Conservation (phyloP, 129 eudicot species). For the Deinandra increscens region DNA sequence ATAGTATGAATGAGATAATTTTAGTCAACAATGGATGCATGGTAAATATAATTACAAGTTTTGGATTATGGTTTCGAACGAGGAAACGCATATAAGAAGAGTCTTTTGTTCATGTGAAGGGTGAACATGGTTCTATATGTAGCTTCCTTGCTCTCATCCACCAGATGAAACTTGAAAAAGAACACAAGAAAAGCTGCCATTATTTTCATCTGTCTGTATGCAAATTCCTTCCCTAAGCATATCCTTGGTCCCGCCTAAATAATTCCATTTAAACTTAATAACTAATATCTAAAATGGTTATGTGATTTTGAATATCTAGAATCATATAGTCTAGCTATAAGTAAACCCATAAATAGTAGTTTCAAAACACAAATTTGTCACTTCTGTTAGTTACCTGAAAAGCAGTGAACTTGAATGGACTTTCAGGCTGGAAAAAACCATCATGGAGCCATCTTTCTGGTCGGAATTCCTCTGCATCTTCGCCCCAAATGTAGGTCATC, state of each 20-base stretch:
- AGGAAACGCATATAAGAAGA: slow-evolving; percentile 27
- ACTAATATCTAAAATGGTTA: too few species aligned
- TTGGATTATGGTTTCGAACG: slow-evolving; percentile 29
- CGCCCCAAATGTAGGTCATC: slow-evolving; percentile 61
- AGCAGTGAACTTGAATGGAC: slow-evolving; percentile 56
- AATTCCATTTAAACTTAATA: too few species aligned
- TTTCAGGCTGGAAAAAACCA: slow-evolving; percentile 48
- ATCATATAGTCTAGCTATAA: too few species aligned
- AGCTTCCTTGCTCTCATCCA: slow-evolving; percentile 43
- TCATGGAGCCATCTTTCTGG: slow-evolving; percentile 65
- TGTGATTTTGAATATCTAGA: too few species aligned
- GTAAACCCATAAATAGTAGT: too few species aligned
- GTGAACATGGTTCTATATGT: slow-evolving; percentile 54
- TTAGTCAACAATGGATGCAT: too few species aligned
- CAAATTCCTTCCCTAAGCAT: slow-evolving; percentile 70
- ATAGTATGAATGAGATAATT: too few species aligned
- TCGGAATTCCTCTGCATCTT: slow-evolving; percentile 52
- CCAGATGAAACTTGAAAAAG: slow-evolving; percentile 40
- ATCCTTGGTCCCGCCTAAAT: slow-evolving; percentile 55
- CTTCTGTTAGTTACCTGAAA: too few species aligned
- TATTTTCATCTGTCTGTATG: slow-evolving; percentile 64
- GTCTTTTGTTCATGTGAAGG: slow-evolving; percentile 59
- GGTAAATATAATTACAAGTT: too few species aligned
- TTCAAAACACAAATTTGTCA: too few species aligned
- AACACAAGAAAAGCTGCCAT: slow-evolving; percentile 48